Conservation (phyloP, 805 yeast species). For the Clavispora fructus region DNA sequence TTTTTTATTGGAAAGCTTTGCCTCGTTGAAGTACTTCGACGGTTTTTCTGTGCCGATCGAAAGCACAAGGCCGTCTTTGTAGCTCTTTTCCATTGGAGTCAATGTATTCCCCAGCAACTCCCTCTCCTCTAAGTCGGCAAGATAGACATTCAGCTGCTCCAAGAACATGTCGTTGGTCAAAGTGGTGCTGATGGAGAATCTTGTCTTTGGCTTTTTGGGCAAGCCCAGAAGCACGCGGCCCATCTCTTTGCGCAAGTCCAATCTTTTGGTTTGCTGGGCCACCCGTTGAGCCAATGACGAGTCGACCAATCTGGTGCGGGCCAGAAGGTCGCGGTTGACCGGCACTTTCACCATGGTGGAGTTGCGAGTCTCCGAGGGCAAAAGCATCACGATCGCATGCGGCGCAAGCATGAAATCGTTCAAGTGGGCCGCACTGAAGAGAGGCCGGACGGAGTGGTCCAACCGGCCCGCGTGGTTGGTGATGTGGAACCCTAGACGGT, state of each 20-base stretch:
- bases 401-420: constrained; percentile 40
- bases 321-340: not conserved
- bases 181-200: not conserved
- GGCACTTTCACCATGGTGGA: not conserved
- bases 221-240: not conserved
- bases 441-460: constrained; percentile 18
- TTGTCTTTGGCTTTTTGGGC: not conserved
- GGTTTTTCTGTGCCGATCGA: constrained; percentile 13
- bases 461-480: constrained; percentile 29
- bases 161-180: not conserved
- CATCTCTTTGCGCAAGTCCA: not conserved
- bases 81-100: constrained; percentile 10
- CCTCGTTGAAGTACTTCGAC: constrained; percentile 30
- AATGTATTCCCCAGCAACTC: not conserved
- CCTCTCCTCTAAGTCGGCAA: constrained; percentile 17
- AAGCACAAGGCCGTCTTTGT: constrained; percentile 14
- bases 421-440: constrained; percentile 36
- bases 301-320: constrained; percentile 2
- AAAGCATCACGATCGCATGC: constrained; percentile 22
- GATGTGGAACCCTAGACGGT: constrained; percentile 36
- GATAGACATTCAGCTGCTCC: not conserved
- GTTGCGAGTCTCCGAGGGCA: constrained; percentile 14
- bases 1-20: constrained; percentile 13
- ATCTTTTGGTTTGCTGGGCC: constrained; percentile 1
- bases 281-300: constrained; percentile 2